Evolutionary conservation across 2,329 filamentous ascomycete species (phyloP).

Genomic region (Fusarium anguioides): DNA sequence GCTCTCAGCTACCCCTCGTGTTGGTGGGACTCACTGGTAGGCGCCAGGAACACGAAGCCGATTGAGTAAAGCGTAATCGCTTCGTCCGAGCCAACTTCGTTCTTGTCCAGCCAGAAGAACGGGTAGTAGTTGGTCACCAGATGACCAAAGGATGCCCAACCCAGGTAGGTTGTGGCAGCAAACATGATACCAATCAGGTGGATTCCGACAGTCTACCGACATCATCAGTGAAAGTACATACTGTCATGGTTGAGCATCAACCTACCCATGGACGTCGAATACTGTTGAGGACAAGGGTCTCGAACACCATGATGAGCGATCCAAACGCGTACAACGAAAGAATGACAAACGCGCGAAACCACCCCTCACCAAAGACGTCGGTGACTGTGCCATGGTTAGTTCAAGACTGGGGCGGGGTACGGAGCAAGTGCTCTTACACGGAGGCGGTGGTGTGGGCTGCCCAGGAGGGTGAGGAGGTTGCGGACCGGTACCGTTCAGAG

Average conservation of each 20-base stretch:
- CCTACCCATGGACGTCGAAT: slow-evolving; percentile 63
- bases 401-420: slow-evolving; percentile 33
- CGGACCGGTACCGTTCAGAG: slow-evolving; percentile 14
- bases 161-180: slow-evolving; percentile 58
- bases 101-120: slow-evolving; percentile 64
- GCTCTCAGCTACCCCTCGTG: neutral
- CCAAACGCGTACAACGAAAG: slow-evolving; percentile 59
- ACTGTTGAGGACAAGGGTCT: slow-evolving; percentile 63
- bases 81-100: slow-evolving; percentile 56
- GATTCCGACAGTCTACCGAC: slow-evolving; percentile 55
- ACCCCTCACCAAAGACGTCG: slow-evolving; percentile 60
- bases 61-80: slow-evolving; percentile 58
- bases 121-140: slow-evolving; percentile 58
- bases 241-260: neutral
- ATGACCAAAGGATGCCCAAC: slow-evolving; percentile 61
- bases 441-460: slow-evolving; percentile 26
- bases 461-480: slow-evolving; percentile 2
- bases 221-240: slow-evolving; percentile 14
- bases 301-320: slow-evolving; percentile 57
- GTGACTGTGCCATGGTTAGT: slow-evolving; percentile 53
- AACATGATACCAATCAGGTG: slow-evolving; percentile 57
- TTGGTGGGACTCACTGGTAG: slow-evolving; percentile 55
- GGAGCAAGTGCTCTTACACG: slow-evolving; percentile 35
- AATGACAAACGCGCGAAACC: slow-evolving; percentile 59
- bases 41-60: slow-evolving; percentile 58